Base-by-base conservation (phyloP, 2,329 filamentous ascomycete genomes). In the Pseudogymnoascus sp. region DNA sequence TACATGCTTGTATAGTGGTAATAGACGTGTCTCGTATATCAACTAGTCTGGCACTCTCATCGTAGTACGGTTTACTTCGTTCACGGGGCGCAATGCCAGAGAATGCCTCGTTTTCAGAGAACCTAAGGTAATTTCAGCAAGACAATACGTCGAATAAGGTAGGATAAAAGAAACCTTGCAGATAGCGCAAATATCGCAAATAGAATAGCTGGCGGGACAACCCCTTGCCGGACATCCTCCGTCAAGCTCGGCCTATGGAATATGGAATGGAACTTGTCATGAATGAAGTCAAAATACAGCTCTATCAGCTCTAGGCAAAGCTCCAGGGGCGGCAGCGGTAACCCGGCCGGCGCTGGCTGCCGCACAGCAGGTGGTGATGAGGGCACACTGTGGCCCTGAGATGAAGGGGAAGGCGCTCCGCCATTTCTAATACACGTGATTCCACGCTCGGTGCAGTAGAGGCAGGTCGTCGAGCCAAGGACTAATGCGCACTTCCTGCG, bases 221-320 rank as follows among this genome's bases (percentile, higher is more conserved):
- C 57, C 2, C 66, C 65, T 34, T 62, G 34, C 23, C 37, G 11
- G 2, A 69, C 63, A 45, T 68, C 62, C 34, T 64, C 64, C 14
- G 65, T 63, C 21, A 70, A 66, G 31, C 54, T 67, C n/a, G 67
- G 66, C 21, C 66, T 62, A 43, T 70, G 69, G n/a, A 70, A 70
- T 14, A 70, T 36, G 11, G 64, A 65, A 60, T 70, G 69, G 21
- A 69, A 69, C 41, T 69, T 67, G 39, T 69, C 68, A 60, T 70
- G 69, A 11, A 69, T 67, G 34, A 67, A 65, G 48, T 69, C 68
- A 61, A 70, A 70, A 62, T 70, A 70, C 7, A 68, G 60, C 16
- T 67, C 64, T 6, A 69, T 64, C 11, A 70, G 62, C 61, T 69
- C 68, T 8, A 66, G 19, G 16, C 66, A 65, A 25, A 69, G 36